phyloP scores from a whole-genome alignment of 805 yeast species.

The Pichia scutulata region DNA sequence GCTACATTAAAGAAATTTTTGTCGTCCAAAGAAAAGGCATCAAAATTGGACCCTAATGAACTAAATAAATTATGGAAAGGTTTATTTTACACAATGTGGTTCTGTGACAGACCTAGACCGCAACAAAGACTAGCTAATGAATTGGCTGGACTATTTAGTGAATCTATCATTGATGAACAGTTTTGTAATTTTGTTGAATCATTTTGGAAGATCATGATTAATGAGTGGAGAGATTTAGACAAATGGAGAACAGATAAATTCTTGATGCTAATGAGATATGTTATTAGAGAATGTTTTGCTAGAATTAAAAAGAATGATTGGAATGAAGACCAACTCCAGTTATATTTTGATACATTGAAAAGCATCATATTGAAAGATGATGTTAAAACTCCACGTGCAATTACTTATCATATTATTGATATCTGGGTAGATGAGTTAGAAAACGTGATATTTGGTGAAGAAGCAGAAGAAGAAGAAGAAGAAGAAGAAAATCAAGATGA shows the following conservation, averaged over 20 bases:
- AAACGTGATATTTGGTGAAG: slow-evolving; percentile 44
- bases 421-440: slow-evolving; percentile 81
- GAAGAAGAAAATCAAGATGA: slow-evolving; percentile 38
- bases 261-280: slow-evolving; percentile 72
- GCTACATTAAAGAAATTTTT: slow-evolving; percentile 55
- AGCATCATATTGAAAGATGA: slow-evolving; percentile 43
- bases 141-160: slow-evolving; percentile 49
- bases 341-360: slow-evolving; percentile 34
- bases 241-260: slow-evolving; percentile 84
- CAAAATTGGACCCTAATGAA: slow-evolving; percentile 42
- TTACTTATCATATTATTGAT: slow-evolving; percentile 81
- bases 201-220: slow-evolving; percentile 70
- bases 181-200: slow-evolving; percentile 53
- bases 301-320: slow-evolving; percentile 48
- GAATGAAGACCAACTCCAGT: slow-evolving; percentile 39
- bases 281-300: slow-evolving; percentile 54
- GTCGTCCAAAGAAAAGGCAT: slow-evolving; percentile 34
- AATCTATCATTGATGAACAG: slow-evolving; percentile 34
- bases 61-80: slow-evolving; percentile 92
- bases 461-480: slow-evolving; percentile 39
- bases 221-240: slow-evolving; percentile 83
- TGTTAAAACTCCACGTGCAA: slow-evolving; percentile 56
- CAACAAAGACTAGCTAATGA: slow-evolving; percentile 78
- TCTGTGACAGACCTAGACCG: slow-evolving; percentile 85
- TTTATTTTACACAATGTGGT: slow-evolving; percentile 94